A percentile compares a stretch with the other conserved stretches of the same genome.
Evolutionary conservation across 805 yeast genomes (phyloP).

Genomic region (Lipomyces mesembrius): DNA sequence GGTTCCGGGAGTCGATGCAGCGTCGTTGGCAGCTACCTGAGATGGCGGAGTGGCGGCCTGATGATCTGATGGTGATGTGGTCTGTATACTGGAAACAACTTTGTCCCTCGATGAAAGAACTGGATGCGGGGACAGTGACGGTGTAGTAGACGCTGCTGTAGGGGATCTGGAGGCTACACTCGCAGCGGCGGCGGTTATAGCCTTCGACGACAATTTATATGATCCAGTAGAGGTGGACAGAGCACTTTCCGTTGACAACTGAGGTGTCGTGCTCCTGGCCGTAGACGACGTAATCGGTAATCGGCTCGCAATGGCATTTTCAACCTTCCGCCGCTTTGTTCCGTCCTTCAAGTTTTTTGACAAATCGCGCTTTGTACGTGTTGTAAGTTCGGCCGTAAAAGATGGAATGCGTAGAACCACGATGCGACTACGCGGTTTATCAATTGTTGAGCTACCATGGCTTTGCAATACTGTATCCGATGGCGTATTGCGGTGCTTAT

Average conservation of each 20-base stretch:
- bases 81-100: constrained; percentile 9
- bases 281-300: background rate
- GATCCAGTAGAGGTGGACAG: background rate
- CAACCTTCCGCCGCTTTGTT: constrained; percentile 4
- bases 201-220: background rate
- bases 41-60: constrained; percentile 15
- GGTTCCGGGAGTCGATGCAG: constrained; percentile 23
- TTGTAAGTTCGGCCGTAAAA: background rate
- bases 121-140: constrained; percentile 4
- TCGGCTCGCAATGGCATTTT: background rate
- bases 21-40: constrained; percentile 1
- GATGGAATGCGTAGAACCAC: constrained; percentile 19
- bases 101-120: background rate
- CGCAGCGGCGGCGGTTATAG: background rate
- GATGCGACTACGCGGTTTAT: background rate
- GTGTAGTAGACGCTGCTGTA: background rate
- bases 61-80: background rate
- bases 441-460: background rate
- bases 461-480: background rate
- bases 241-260: background rate
- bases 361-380: background rate
- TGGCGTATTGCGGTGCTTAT: constrained; percentile 8
- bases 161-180: background rate
- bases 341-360: constrained; percentile 4
- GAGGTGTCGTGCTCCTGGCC: background rate